Conservation (phyloP, 768 basidiomycete species). For the Lactarius sanguifluus region DNA sequence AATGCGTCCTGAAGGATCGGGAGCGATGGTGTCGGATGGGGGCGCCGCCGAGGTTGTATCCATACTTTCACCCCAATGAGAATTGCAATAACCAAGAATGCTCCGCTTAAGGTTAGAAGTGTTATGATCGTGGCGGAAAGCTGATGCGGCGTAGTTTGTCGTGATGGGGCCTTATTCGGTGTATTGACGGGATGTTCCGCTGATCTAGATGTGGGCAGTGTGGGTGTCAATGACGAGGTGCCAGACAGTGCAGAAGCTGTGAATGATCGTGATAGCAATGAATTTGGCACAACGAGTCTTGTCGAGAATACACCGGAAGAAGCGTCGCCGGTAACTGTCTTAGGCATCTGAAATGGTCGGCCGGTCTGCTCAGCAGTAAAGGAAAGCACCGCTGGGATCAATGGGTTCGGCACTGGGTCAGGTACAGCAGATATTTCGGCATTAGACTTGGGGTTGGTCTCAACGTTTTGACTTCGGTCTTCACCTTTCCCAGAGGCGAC, state of each 20-base stretch:
- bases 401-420: conserved; percentile 50
- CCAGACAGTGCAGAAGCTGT: conserved; percentile 13
- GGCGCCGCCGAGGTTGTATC: conserved; percentile 49
- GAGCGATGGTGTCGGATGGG: conserved; percentile 69
- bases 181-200: conserved; percentile 22
- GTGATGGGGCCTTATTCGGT: conserved; percentile 13
- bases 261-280: conserved; percentile 1
- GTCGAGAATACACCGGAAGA: conserved; percentile 5
- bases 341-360: conserved; percentile 29
- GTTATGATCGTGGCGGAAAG: conserved; percentile 52
- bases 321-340: conserved; percentile 16
- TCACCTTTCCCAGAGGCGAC: conserved; percentile 2
- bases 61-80: conserved; percentile 50
- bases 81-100: conserved; percentile 48
- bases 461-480: conserved; percentile 9
- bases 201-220: conserved; percentile 12
- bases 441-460: conserved; percentile 29
- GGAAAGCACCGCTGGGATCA: conserved; percentile 1
- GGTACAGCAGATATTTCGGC: conserved; percentile 45
- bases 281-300: not conserved
- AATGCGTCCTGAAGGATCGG: conserved; percentile 64
- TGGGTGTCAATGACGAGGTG: not conserved
- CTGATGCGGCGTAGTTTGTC: conserved; percentile 35
- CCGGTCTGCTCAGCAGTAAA: conserved; percentile 32
- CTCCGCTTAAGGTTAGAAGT: conserved; percentile 52